phyloP scores from a whole-genome alignment of 73 alveolate species.

The Paraurostyla sp. region DNA sequence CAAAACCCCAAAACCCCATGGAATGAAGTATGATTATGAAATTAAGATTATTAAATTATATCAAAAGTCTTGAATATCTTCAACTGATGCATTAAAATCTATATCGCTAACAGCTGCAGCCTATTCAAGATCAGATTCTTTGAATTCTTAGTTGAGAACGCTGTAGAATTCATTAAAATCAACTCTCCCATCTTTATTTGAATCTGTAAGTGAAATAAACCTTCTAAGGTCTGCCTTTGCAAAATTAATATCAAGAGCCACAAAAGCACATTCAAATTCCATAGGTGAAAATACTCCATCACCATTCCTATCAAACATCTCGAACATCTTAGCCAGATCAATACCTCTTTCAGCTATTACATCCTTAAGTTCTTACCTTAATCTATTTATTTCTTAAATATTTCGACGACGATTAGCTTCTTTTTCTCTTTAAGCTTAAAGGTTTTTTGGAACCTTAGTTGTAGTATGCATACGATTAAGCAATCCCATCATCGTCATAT shows the following conservation, averaged over 20 bases:
- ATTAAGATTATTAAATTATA: not conserved
- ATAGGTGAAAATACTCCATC: conserved; percentile 67
- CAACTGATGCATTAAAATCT: conserved; percentile 13
- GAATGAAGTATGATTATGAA: not conserved
- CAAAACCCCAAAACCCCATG: conserved; percentile 43
- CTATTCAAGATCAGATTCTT: not conserved
- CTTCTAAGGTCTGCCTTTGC: conserved; percentile 49
- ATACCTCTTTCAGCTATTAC: conserved; percentile 31
- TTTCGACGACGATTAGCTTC: not conserved
- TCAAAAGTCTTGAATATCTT: conserved; percentile 26
- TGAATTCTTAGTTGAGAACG: conserved; percentile 31
- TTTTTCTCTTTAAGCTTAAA: conserved; percentile 23
- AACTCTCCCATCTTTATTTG: conserved; percentile 70
- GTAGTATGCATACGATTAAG: conserved; percentile 13
- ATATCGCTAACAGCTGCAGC: not conserved
- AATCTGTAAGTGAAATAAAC: conserved; percentile 49
- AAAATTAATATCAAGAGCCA: conserved; percentile 50
- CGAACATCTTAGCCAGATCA: conserved; percentile 20
- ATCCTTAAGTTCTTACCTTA: conserved; percentile 4
- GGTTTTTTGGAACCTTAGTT: conserved; percentile 35
- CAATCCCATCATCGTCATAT: conserved; percentile 4
- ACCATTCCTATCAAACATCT: conserved; percentile 65
- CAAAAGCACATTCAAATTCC: conserved; percentile 67
- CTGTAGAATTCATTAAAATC: conserved; percentile 59
- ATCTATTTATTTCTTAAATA: conserved; percentile 9